A percentile compares a stretch with the other conserved stretches of the same genome.
phyloP scores from a whole-genome alignment of 2,329 filamentous ascomycete species.

The Ceratocystis colombiana region DNA sequence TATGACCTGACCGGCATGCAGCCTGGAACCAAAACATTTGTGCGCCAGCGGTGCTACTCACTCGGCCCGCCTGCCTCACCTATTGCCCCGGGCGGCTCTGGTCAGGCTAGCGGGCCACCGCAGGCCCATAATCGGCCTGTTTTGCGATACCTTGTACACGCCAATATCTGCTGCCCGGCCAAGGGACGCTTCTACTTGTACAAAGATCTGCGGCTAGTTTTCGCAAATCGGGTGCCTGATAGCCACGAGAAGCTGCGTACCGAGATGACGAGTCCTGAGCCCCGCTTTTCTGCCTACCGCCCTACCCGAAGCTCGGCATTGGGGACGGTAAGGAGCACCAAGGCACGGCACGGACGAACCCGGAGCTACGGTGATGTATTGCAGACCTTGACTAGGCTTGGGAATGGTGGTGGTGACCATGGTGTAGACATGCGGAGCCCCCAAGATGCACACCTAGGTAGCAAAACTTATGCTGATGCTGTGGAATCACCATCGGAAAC shows the following conservation, averaged over 20 bases:
- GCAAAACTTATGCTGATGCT: not conserved
- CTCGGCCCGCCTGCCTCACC: conserved; percentile 48
- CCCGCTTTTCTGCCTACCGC: conserved; percentile 77
- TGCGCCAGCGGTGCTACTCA: conserved; percentile 88
- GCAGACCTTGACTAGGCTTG: not conserved
- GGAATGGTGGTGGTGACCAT: not conserved
- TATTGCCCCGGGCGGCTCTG: conserved; percentile 12
- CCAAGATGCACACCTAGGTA: not conserved
- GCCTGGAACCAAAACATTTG: conserved; percentile 86
- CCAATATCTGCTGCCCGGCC: conserved; percentile 83
- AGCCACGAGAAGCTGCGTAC: conserved; percentile 87
- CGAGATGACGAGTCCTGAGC: conserved; percentile 81
- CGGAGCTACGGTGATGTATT: not conserved
- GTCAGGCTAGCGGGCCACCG: not conserved
- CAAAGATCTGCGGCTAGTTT: conserved; percentile 85
- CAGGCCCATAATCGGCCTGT: conserved; percentile 45
- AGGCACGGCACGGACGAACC: not conserved
- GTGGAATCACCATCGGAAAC: not conserved
- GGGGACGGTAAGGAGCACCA: not conserved
- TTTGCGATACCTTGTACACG: conserved; percentile 78
- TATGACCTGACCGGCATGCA: conserved; percentile 92
- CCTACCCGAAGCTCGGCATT: conserved; percentile 44
- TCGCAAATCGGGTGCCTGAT: conserved; percentile 91
- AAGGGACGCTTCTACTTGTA: conserved; percentile 82
- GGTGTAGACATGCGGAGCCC: too few species aligned